Evolutionary conservation across 1,284 basidiomycete genomes (phyloP).

Genomic region (Cystobasidium sp.): DNA sequence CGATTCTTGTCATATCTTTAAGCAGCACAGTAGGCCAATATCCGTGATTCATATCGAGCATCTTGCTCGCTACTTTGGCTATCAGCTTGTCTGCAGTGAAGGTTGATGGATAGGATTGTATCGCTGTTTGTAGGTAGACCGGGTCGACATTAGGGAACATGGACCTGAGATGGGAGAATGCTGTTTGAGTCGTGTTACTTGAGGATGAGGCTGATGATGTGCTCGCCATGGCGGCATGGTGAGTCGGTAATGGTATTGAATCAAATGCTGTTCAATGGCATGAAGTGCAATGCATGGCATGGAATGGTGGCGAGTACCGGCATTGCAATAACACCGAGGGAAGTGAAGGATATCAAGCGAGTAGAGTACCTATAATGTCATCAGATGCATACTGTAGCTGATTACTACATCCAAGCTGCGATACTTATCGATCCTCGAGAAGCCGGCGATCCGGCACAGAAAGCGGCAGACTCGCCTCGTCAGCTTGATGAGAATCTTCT

Average conservation of each 20-base stretch:
- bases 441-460: too few relatives aligned
- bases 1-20: neutral
- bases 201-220: slow-evolving; percentile 1
- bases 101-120: slow-evolving; percentile 19
- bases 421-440: too few relatives aligned
- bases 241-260: too few relatives aligned
- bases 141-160: slow-evolving; percentile 36
- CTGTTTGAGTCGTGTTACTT: neutral
- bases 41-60: slow-evolving; percentile 37
- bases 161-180: slow-evolving; percentile 26
- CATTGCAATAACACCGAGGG: too few relatives aligned
- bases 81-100: slow-evolving; percentile 29
- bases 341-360: too few relatives aligned
- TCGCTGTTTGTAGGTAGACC: slow-evolving; percentile 17
- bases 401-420: too few relatives aligned
- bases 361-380: too few relatives aligned
- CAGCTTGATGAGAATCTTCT: neutral
- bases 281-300: too few relatives aligned
- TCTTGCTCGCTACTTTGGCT: slow-evolving; percentile 27
- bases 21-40: slow-evolving; percentile 34
- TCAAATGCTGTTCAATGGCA: too few relatives aligned
- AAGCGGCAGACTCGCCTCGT: too few relatives aligned
- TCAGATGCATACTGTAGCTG: too few relatives aligned
- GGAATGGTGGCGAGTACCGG: too few relatives aligned
- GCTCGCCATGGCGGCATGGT: slow-evolving; percentile 19